Evolutionary conservation across 129 eudicot species (phyloP).

Genomic region (Erigeron canadensis): DNA sequence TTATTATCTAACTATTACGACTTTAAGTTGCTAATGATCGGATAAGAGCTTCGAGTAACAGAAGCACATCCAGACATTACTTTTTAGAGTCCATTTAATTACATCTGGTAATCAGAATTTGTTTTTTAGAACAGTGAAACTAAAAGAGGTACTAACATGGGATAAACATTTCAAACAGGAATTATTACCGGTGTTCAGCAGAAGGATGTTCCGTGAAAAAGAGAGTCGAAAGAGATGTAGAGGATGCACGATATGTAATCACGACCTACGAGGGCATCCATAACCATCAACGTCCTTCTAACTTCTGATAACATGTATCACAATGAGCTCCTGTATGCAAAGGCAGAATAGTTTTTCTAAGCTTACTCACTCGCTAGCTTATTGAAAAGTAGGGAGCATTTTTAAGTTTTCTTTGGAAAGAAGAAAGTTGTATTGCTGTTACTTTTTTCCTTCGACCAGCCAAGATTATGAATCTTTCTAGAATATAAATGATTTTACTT

Average conservation of each 20-base stretch:
- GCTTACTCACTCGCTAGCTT: slow-evolving; percentile 12
- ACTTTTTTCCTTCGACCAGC: background rate
- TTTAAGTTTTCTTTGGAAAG: slow-evolving; percentile 5
- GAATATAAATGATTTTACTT: slow-evolving; percentile 11
- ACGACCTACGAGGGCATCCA: slow-evolving; percentile 85
- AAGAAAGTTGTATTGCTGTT: slow-evolving; percentile 12
- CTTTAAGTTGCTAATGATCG: background rate
- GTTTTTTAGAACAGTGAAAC: background rate
- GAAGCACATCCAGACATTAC: background rate
- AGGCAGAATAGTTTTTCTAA: background rate
- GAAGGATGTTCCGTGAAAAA: slow-evolving; percentile 83
- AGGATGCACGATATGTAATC: slow-evolving; percentile 56
- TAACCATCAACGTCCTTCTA: slow-evolving; percentile 55
- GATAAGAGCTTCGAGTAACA: background rate
- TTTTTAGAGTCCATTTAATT: background rate
- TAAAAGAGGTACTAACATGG: background rate
- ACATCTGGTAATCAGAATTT: background rate
- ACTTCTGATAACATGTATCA: slow-evolving; percentile 3
- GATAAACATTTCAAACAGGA: slow-evolving; percentile 40
- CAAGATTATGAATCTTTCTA: slow-evolving; percentile 18
- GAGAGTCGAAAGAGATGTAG: slow-evolving; percentile 77
- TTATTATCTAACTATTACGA: background rate
- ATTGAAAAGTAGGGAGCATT: slow-evolving; percentile 17
- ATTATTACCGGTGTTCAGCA: slow-evolving; percentile 71
- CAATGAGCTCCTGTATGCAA: background rate